Evolutionary conservation across 2,329 filamentous ascomycete species (phyloP), one percentile per base, ranked within the genome.

Genomic region (Hypomyces perniciosus): DNA sequence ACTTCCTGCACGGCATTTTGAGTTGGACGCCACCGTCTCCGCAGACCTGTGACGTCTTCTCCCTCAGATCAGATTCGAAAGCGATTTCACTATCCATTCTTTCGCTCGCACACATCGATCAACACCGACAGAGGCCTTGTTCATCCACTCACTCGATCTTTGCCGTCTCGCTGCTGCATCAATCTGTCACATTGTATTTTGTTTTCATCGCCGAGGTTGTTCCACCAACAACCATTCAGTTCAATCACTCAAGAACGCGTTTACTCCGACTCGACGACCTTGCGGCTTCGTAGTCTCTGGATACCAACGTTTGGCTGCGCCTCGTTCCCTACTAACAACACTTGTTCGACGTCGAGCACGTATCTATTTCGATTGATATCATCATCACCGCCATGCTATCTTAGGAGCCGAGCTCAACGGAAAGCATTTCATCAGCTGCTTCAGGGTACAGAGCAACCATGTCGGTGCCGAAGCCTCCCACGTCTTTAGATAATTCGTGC

Each of bases 401-500:
- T 26, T 53, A 53, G 47, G 41, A 43, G 30, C 33, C 46, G 33
- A 50, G 5, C 10, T 26, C 26, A 46, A 37, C 5, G 4, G 37
- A 31, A 44, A 39, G 38, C 20, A 31, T 45, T 38, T 29, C 37
- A 20, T 20, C 20, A 20, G 20, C 20, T 20, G 20, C 20, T 20
- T 20, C 20, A 20, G 20, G 20, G 20, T 20, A 20, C 20, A 40
- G 45, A 30, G 54, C 51, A 62, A 68, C 57, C 47, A 95, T 95
- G 90, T 73, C 83, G 63, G 75, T 85, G 51, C 89, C 90, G 44
- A 72, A 82, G 62, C 90, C 90, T 47, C 73, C 79, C 48, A 77
- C 83, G 64, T 74, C 84, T 56, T 73, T 96, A 65, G 80, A 83
- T 67, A 83, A 85, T 68, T 84, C 88, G 62, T 97, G 92, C 71